phyloP scores from a whole-genome alignment of 176 grass and related monocot genomes.

The Urochloa ruziziensis region DNA sequence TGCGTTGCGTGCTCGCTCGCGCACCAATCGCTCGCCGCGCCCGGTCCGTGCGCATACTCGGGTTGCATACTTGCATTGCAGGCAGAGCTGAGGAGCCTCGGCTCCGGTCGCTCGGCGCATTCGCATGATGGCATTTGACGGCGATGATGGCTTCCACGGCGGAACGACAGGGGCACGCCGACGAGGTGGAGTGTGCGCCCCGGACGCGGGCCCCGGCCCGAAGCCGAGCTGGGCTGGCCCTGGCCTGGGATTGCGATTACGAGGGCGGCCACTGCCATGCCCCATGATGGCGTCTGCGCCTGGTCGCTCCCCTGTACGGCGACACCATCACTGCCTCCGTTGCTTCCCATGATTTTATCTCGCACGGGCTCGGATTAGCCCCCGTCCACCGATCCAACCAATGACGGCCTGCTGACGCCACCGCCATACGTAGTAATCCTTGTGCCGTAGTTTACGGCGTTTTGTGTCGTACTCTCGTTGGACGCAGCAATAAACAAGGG shows the following conservation, averaged over 20 bases:
- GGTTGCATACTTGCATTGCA: no score
- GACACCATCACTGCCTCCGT: conserved; percentile 39
- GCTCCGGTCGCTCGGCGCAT: no score
- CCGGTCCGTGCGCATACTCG: no score
- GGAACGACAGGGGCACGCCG: conserved; percentile 33
- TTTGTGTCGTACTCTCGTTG: conserved; percentile 25
- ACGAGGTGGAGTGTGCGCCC: no score
- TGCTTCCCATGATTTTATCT: no score
- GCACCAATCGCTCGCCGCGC: neutral
- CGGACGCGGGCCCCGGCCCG: no score
- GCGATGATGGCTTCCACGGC: conserved; percentile 48
- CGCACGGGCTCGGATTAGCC: conserved; percentile 32
- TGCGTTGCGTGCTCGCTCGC: neutral
- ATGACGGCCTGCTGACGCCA: conserved; percentile 33
- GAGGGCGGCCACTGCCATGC: neutral
- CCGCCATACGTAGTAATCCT: neutral
- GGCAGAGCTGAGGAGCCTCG: no score
- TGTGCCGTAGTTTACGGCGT: neutral
- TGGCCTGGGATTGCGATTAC: no score
- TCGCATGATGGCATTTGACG: conserved; percentile 44
- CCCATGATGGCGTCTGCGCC: conserved; percentile 33
- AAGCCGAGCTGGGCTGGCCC: no score
- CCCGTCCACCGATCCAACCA: neutral
- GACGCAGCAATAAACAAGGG: neutral
- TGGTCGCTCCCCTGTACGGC: conserved; percentile 24